These are phyloP conservation scores for Schwanniomyces polymorphus DNA, from an alignment of 805 yeast genomes.

Conservation along the genomic window DNA sequence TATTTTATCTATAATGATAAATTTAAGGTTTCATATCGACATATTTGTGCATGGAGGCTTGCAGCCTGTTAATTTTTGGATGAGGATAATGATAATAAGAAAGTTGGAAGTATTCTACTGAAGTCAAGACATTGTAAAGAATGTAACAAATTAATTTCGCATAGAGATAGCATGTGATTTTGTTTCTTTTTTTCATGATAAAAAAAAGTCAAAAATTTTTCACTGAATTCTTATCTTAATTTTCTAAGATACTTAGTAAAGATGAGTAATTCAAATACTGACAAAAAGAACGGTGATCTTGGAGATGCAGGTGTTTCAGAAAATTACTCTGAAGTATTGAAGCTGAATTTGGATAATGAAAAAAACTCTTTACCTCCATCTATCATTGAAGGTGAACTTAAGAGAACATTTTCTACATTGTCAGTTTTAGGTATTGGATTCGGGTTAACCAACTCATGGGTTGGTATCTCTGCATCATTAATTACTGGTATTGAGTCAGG, in stretches of 20 bases:
- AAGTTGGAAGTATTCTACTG: no score
- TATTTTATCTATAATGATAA: no score
- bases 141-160: not conserved
- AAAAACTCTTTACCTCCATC: not conserved
- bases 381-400: constrained; percentile 13
- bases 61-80: no score
- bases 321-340: not conserved
- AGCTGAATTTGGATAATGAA: not conserved
- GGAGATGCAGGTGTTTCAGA: not conserved
- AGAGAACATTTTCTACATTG: constrained; percentile 25
- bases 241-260: not conserved
- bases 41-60: no score
- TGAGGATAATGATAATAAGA: no score
- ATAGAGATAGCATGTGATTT: not conserved
- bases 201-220: not conserved
- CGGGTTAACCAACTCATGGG: constrained; percentile 63
- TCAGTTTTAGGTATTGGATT: constrained; percentile 59
- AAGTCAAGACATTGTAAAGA: no score
- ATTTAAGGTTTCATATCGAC: no score
- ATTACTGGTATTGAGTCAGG: constrained; percentile 57
- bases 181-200: not conserved
- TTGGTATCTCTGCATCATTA: constrained; percentile 57
- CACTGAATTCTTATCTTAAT: not conserved
- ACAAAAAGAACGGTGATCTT: not conserved
- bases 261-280: not conserved